These are phyloP conservation scores for Neurospora africana DNA, from an alignment of 495 filamentous ascomycete species.

Conservation along the genomic window DNA sequence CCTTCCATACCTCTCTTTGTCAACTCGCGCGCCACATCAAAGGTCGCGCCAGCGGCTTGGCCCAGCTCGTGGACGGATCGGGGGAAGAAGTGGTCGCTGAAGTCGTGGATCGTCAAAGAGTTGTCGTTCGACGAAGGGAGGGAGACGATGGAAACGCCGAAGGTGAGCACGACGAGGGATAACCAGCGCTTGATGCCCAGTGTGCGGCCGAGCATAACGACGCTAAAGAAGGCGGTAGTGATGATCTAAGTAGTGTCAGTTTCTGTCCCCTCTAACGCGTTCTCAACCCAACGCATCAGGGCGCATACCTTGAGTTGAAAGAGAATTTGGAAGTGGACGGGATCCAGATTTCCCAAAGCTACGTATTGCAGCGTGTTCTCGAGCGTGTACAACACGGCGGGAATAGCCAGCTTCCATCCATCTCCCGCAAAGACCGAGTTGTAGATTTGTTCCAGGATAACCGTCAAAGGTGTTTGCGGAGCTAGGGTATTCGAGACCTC, in stretches of 20 bases:
- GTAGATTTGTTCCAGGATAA: constrained; percentile 69
- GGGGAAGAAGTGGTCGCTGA: constrained; percentile 55
- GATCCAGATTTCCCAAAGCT: constrained; percentile 80
- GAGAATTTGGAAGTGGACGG: constrained; percentile 84
- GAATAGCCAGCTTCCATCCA: constrained; percentile 91
- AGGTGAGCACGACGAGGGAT: constrained; percentile 64
- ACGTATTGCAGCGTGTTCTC: constrained; percentile 90
- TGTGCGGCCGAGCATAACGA: constrained; percentile 59
- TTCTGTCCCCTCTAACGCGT: background rate
- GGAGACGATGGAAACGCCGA: constrained; percentile 81
- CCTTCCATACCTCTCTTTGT: constrained; percentile 35
- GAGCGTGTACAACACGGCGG: constrained; percentile 77
- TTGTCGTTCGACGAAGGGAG: constrained; percentile 49
- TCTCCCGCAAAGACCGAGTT: constrained; percentile 80
- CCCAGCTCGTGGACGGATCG: constrained; percentile 57
- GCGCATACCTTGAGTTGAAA: constrained; percentile 68
- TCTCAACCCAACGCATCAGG: background rate
- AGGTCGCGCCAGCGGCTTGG: constrained; percentile 31
- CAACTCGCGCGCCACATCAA: constrained; percentile 38
- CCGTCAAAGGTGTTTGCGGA: constrained; percentile 65
- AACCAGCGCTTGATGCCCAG: constrained; percentile 67
- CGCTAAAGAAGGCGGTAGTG: constrained; percentile 80
- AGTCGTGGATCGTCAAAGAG: constrained; percentile 42
- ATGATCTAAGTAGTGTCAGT: constrained; percentile 45
- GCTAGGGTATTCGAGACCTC: constrained; percentile 68